phyloP scores from a whole-genome alignment of 257 asterid species.

The Coffea eugenioides region DNA sequence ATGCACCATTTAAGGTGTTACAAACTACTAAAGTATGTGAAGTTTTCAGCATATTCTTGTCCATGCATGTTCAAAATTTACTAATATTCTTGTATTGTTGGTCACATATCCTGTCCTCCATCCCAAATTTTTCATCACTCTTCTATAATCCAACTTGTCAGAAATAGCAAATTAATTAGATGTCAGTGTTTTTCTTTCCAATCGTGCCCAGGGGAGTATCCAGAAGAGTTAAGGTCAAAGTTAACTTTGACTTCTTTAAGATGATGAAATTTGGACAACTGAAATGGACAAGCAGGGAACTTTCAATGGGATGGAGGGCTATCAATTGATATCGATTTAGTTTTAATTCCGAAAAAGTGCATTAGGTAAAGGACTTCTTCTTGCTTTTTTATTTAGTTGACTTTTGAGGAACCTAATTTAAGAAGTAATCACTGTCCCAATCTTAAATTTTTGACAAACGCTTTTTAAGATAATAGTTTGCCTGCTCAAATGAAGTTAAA shows the following conservation, averaged over 20 bases:
- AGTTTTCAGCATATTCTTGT: background rate
- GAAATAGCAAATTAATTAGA: too few relatives aligned
- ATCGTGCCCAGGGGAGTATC: too few relatives aligned
- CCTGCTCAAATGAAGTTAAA: background rate
- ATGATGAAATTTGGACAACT: too few relatives aligned
- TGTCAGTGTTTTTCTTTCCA: too few relatives aligned
- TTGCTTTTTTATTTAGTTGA: background rate
- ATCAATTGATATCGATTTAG: too few relatives aligned
- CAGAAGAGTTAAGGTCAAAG: too few relatives aligned
- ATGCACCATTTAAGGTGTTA: background rate
- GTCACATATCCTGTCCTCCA: background rate
- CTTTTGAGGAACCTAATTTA: background rate
- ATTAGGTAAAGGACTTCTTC: background rate
- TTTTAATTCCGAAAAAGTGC: background rate
- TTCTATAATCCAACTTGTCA: too few relatives aligned
- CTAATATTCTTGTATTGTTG: background rate
- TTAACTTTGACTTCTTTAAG: too few relatives aligned
- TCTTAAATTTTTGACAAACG: background rate
- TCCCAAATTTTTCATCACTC: too few relatives aligned
- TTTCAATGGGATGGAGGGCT: too few relatives aligned
- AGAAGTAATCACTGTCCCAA: too few relatives aligned
- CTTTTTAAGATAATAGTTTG: background rate
- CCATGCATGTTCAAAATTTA: background rate
- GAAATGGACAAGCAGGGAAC: too few relatives aligned
- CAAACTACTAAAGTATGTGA: background rate